These are phyloP conservation scores for Nowakowskiella sp. DNA, from an alignment of 192 early-diverging fungal species.

Conservation along the genomic window DNA sequence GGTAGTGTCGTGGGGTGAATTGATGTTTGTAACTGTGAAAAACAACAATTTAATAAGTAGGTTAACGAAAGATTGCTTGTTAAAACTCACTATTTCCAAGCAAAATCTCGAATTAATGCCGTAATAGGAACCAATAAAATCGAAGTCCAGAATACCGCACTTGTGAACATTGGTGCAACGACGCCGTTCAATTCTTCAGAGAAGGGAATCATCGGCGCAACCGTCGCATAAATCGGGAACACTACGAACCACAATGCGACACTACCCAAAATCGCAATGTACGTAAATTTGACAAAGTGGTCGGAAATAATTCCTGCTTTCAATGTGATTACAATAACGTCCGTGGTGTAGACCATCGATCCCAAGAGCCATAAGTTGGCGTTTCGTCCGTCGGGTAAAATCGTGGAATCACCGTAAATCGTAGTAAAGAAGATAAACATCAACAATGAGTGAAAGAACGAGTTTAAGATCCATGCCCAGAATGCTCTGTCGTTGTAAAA, in stretches of 20 bases:
- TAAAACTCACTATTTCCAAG: constrained; percentile 89
- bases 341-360: constrained; percentile 79
- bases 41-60: constrained; percentile 5
- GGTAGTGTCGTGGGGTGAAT: constrained; percentile 75
- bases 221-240: constrained; percentile 71
- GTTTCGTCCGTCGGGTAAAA: constrained; percentile 59
- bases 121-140: constrained; percentile 78
- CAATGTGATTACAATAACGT: constrained; percentile 78
- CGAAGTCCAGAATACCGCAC: constrained; percentile 72
- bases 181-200: constrained; percentile 43
- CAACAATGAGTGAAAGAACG: constrained; percentile 84
- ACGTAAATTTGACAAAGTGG: constrained; percentile 93
- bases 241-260: constrained; percentile 81
- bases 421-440: constrained; percentile 63
- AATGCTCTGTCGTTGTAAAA: constrained; percentile 80
- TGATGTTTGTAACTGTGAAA: constrained; percentile 64
- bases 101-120: constrained; percentile 80
- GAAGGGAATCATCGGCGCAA: constrained; percentile 56
- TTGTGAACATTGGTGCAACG: constrained; percentile 23
- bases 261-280: constrained; percentile 82
- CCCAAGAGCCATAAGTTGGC: constrained; percentile 90
- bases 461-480: constrained; percentile 89
- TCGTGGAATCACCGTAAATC: constrained; percentile 60
- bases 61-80: background rate
- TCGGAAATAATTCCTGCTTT: constrained; percentile 88